These are phyloP conservation scores for Tagetes patula DNA, from an alignment of 129 eudicot species.

Conservation along the genomic window DNA sequence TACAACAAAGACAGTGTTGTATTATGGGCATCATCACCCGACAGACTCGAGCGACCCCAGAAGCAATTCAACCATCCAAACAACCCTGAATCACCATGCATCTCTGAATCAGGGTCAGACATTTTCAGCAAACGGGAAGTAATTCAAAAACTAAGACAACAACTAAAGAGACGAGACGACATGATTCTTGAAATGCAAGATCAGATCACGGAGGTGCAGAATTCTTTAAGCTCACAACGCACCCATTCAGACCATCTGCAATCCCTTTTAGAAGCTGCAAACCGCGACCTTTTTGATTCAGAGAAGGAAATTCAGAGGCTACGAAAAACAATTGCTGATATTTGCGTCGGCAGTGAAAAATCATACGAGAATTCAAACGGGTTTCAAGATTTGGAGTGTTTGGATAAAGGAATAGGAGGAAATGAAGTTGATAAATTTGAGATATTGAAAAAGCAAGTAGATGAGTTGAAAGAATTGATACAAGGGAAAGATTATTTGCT, in stretches of 20 bases:
- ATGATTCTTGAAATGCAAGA: conserved; percentile 95
- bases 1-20: conserved; percentile 66
- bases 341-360: conserved; percentile 61
- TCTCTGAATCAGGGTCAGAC: conserved; percentile 92
- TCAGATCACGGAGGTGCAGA: conserved; percentile 77
- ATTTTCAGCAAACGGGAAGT: conserved; percentile 88
- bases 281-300: conserved; percentile 75
- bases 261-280: conserved; percentile 65
- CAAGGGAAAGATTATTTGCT: conserved; percentile 73
- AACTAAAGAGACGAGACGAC: conserved; percentile 83
- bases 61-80: conserved; percentile 77
- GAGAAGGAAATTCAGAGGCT: conserved; percentile 89
- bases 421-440: conserved; percentile 55
- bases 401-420: conserved; percentile 47
- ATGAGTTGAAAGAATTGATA: conserved; percentile 68
- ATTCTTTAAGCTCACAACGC: conserved; percentile 50
- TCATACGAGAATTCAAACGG: conserved; percentile 56
- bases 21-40: conserved; percentile 87
- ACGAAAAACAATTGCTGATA: conserved; percentile 85
- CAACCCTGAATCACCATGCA: conserved; percentile 85
- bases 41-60: conserved; percentile 73
- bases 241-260: conserved; percentile 75
- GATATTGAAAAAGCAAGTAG: conserved; percentile 59
- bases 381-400: conserved; percentile 41
- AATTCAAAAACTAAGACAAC: conserved; percentile 88